Base-by-base conservation (phyloP, 331 rosid species). In the Spiraea crenata region DNA sequence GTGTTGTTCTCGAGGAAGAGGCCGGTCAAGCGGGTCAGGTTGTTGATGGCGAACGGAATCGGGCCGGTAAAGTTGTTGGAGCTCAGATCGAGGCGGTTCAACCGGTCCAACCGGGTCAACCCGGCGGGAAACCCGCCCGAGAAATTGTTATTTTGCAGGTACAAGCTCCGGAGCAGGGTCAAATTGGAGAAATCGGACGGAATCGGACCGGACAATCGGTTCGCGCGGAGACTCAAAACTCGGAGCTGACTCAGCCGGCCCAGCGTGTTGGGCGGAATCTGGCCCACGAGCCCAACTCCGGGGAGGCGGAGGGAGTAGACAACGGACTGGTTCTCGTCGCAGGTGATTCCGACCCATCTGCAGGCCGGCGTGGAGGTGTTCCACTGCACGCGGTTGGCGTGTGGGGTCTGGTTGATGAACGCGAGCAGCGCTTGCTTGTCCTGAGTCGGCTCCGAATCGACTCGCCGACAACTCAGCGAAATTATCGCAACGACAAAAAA, bases 341-440 rank as follows among this genome's bases (percentile, higher is more conserved):
- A 95, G 65, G 12, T 69, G 3, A 95, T 84, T 1, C 99, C 99
- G 3, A 91, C 75, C 97, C 95, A 95, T 25, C 66, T 63, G 86
- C 97, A 95, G 25, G 82, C 90, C 9, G 97, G 91, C 19, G 2
- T 81, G 17, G 97, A 77, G 0, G 81, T 37, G 85, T 91, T 95
- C 97, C 99, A 95, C 40, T 78, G 84, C 64, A 91, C 45, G 0
- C 99, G 95, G 45, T 66, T 86, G 0, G 79, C 85, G 82, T 95
- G 99, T 1, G 84, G 96, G 25, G 85, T 80, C 62, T 57, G 55
- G 16, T 84, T 72, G 17, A 91, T 14, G 41, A 95, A 95, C 42
- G 84, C 89, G 39, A 95, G 86, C 65, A 95, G 86, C 1, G 97
- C 92, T 82, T 89, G 85, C 85, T 88, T 86, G 74, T 93, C 99